Conservation (phyloP, 345 rosid genomes). For the Eucalyptus brandiana region DNA sequence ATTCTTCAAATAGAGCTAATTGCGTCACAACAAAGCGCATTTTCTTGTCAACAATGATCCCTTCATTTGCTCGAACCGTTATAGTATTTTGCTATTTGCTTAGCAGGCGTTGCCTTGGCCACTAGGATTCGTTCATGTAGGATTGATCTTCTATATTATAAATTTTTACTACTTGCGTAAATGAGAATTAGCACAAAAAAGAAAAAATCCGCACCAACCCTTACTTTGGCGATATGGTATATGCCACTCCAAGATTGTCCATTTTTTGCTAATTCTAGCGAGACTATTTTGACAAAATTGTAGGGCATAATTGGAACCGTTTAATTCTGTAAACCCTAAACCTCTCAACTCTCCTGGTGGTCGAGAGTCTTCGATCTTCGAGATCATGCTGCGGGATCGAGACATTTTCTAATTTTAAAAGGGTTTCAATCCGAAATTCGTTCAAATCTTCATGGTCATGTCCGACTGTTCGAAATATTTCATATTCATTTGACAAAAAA, state of each 20-base stretch:
- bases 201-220: not conserved
- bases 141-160: not conserved
- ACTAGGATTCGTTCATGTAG: not conserved
- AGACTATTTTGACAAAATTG: not conserved
- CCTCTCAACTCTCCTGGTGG: not conserved
- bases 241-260: not conserved
- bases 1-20: not conserved
- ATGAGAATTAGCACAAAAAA: not conserved
- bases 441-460: not conserved
- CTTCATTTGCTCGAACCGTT: not conserved
- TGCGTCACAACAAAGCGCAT: rapidly evolving
- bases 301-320: too few species aligned
- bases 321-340: not conserved
- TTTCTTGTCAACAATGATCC: not conserved
- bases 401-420: not conserved
- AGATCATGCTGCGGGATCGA: not conserved
- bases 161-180: too few species aligned
- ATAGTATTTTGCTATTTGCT: not conserved
- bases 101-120: not conserved
- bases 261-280: not conserved
- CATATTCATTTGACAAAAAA: too few species aligned
- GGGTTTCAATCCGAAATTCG: not conserved
- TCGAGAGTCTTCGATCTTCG: not conserved
- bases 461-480: not conserved
- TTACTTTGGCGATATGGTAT: not conserved